These are phyloP conservation scores for Brettanomyces sp. DNA, from an alignment of 805 yeast genomes.

Conservation along the genomic window DNA sequence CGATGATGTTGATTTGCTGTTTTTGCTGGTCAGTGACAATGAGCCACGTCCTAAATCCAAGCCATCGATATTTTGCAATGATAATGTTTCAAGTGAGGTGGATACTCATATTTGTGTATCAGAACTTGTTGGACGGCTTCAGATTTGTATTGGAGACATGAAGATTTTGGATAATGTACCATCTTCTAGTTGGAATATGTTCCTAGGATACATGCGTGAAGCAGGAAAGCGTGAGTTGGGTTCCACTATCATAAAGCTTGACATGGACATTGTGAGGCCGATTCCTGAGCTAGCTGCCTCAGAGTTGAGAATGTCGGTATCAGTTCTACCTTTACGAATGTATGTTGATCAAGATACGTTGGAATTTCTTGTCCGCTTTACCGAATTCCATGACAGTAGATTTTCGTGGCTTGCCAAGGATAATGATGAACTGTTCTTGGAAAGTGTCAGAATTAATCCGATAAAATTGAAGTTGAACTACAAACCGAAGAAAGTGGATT, in stretches of 20 bases:
- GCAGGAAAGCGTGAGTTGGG: slow-evolving; percentile 65
- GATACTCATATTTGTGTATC: slow-evolving; percentile 16
- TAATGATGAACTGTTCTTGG: slow-evolving; percentile 61
- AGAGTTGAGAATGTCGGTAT: slow-evolving; percentile 48
- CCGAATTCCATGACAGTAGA: slow-evolving; percentile 67
- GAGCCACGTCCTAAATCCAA: slow-evolving; percentile 23
- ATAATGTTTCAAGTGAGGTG: slow-evolving; percentile 19
- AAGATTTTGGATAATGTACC: slow-evolving; percentile 70
- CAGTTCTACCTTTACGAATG: slow-evolving; percentile 64
- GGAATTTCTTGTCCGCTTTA: slow-evolving; percentile 72
- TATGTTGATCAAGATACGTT: slow-evolving; percentile 91
- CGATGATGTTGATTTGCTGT: slow-evolving; percentile 39
- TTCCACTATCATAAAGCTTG: slow-evolving; percentile 48
- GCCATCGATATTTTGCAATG: slow-evolving; percentile 17
- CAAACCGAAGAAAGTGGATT: slow-evolving; percentile 84
- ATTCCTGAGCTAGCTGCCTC: slow-evolving; percentile 53
- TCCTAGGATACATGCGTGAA: slow-evolving; percentile 59
- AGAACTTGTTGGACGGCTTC: slow-evolving; percentile 40
- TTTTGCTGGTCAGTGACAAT: slow-evolving; percentile 34
- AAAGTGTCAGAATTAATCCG: slow-evolving; percentile 53
- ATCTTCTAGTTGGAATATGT: slow-evolving; percentile 85
- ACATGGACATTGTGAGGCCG: slow-evolving; percentile 56
- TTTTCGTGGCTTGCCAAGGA: slow-evolving; percentile 33
- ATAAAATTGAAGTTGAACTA: slow-evolving; percentile 70
- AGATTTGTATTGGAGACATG: slow-evolving; percentile 41